A percentile compares a stretch with the other conserved stretches of the same genome.
phyloP scores from a whole-genome alignment of 257 asterid genomes.

The Thymus quinquecostatus region DNA sequence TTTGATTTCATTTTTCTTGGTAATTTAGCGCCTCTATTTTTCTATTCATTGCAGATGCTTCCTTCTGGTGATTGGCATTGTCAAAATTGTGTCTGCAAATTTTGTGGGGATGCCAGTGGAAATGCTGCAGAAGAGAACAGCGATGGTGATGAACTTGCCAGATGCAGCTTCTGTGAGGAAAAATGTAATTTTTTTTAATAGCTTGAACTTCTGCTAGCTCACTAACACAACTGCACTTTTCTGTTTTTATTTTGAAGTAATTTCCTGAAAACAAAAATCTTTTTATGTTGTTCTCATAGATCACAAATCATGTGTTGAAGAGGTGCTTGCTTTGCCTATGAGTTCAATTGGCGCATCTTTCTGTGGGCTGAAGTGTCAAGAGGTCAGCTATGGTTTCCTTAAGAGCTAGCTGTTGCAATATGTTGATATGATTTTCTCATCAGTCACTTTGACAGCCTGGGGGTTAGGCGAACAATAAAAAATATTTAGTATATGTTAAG shows the following conservation, averaged over 20 bases:
- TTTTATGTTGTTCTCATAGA: conserved; percentile 45
- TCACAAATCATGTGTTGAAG: conserved; percentile 70
- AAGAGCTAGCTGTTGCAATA: conserved; percentile 17
- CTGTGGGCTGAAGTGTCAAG: conserved; percentile 82
- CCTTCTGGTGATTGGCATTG: conserved; percentile 97
- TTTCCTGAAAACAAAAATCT: conserved; percentile 27
- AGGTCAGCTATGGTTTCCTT: conserved; percentile 52
- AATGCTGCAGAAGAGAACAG: conserved; percentile 40
- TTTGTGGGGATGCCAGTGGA: conserved; percentile 60
- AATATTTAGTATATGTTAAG: conserved; percentile 8
- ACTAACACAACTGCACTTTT: not conserved
- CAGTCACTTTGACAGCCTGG: conserved; percentile 1
- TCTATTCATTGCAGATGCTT: conserved; percentile 57
- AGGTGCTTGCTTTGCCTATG: conserved; percentile 42
- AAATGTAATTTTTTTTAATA: conserved; percentile 56
- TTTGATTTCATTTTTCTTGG: conserved; percentile 17
- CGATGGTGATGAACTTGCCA: conserved; percentile 49
- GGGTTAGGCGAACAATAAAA: conserved; percentile 1
- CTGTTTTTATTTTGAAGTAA: not conserved
- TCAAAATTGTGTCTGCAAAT: conserved; percentile 81
- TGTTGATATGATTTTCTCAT: conserved; percentile 6
- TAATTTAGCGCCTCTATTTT: conserved; percentile 24
- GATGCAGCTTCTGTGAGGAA: conserved; percentile 76
- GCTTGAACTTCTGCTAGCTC: conserved; percentile 22
- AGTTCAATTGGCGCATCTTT: conserved; percentile 54